Percentiles rank a stretch among this genome's conserved stretches.
These are phyloP conservation scores for Solanum microdontum DNA, from an alignment of 257 asterid genomes.

Conservation along the genomic window DNA sequence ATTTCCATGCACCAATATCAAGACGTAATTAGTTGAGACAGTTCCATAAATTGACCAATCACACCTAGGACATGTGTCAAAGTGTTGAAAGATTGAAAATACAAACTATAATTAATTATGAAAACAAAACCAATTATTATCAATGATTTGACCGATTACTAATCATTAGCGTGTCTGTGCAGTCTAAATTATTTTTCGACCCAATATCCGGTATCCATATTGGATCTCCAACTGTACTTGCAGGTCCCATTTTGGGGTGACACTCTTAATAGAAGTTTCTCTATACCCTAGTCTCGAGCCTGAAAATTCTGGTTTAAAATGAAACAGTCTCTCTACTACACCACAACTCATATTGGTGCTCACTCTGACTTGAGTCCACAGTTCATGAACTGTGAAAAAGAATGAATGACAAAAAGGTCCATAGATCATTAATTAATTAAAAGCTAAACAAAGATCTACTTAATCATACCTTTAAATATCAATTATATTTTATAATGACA, in stretches of 20 bases:
- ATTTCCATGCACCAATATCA: neutral
- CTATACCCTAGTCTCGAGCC: too few relatives aligned
- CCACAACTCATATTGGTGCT: too few relatives aligned
- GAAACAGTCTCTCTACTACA: too few relatives aligned
- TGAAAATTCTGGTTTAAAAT: fast-evolving
- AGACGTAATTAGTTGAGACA: neutral
- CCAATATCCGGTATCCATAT: too few relatives aligned
- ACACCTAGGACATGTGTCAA: neutral
- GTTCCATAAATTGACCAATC: neutral
- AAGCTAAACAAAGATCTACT: neutral
- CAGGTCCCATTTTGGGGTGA: too few relatives aligned
- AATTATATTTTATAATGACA: neutral
- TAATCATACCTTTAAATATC: neutral
- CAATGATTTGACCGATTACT: neutral
- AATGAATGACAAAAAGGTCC: neutral
- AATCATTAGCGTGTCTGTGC: neutral
- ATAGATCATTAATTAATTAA: neutral
- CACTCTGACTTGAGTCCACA: neutral
- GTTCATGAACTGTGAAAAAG: neutral
- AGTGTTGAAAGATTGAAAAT: neutral
- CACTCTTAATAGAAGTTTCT: too few relatives aligned
- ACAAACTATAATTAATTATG: too few relatives aligned
- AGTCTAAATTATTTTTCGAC: neutral
- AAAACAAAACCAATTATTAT: neutral
- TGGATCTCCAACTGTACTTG: too few relatives aligned